Conservation (phyloP, 345 rosid species). For the Rhodomyrtus tomentosa region DNA sequence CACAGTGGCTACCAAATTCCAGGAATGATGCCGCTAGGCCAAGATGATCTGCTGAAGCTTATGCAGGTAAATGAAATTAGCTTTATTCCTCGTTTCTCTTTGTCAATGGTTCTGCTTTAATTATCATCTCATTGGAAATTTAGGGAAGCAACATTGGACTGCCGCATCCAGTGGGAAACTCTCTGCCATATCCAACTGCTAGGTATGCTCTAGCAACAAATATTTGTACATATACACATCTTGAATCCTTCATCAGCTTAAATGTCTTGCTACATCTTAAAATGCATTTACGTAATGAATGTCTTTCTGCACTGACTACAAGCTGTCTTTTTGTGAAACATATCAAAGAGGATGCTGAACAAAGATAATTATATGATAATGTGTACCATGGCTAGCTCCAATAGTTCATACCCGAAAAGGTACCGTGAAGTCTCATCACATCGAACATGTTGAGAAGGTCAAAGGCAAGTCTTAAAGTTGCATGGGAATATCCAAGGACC, state of each 20-base stretch:
- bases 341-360: not conserved
- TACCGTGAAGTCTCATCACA: not conserved
- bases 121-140: not conserved
- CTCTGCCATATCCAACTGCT: constrained; percentile 49
- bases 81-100: not conserved
- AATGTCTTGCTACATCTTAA: not conserved
- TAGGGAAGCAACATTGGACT: constrained; percentile 44
- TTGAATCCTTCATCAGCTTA: not conserved
- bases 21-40: constrained; percentile 49
- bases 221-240: not conserved
- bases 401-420: not conserved
- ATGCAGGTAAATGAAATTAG: constrained; percentile 49
- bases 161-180: constrained; percentile 22
- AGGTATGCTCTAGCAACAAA: constrained; percentile 27
- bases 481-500: not conserved
- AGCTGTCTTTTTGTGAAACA: not conserved
- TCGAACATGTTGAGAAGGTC: not conserved
- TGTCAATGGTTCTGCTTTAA: constrained; percentile 5
- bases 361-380: not conserved
- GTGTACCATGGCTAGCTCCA: not conserved
- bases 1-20: constrained; percentile 61
- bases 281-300: not conserved
- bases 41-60: constrained; percentile 56
- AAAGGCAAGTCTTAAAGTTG: not conserved
- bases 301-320: not conserved